Evolutionary conservation across 345 rosid genomes (phyloP).

Genomic region (Gossypium stocksii): DNA sequence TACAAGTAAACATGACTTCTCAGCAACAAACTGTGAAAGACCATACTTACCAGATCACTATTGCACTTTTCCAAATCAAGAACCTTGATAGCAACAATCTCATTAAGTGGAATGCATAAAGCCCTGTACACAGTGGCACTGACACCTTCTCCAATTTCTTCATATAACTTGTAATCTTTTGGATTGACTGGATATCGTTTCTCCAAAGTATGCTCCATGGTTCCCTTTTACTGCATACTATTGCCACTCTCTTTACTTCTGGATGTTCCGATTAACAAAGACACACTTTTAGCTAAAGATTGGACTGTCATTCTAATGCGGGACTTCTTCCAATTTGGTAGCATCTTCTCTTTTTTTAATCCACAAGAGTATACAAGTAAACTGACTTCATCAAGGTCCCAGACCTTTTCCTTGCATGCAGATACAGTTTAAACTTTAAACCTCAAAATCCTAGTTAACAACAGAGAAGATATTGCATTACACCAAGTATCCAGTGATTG

Average conservation of each 20-base stretch:
- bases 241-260: slow-evolving; percentile 34
- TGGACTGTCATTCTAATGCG: slow-evolving; percentile 33
- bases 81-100: slow-evolving; percentile 85
- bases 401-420: slow-evolving; percentile 7
- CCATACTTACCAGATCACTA: slow-evolving; percentile 68
- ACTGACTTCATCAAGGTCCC: slow-evolving; percentile 25
- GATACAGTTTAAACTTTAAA: slow-evolving; percentile 13
- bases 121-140: slow-evolving; percentile 90
- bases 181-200: slow-evolving; percentile 70
- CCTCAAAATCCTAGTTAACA: slow-evolving; percentile 8
- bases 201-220: slow-evolving; percentile 58
- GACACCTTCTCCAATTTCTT: slow-evolving; percentile 98
- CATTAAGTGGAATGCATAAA: slow-evolving; percentile 85
- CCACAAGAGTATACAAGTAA: slow-evolving; percentile 21
- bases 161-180: slow-evolving; percentile 73
- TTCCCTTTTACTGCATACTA: slow-evolving; percentile 34
- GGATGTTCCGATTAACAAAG: slow-evolving; percentile 26
- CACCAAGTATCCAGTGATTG: not conserved
- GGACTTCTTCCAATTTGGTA: slow-evolving; percentile 64
- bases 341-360: slow-evolving; percentile 48
- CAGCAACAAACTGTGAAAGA: slow-evolving; percentile 10
- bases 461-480: not conserved
- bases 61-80: slow-evolving; percentile 98
- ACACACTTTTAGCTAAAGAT: slow-evolving; percentile 24
- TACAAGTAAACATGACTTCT: slow-evolving; percentile 11